Conservation (phyloP, 352 stramenopile genomes). For the Pythium insidiosum region DNA sequence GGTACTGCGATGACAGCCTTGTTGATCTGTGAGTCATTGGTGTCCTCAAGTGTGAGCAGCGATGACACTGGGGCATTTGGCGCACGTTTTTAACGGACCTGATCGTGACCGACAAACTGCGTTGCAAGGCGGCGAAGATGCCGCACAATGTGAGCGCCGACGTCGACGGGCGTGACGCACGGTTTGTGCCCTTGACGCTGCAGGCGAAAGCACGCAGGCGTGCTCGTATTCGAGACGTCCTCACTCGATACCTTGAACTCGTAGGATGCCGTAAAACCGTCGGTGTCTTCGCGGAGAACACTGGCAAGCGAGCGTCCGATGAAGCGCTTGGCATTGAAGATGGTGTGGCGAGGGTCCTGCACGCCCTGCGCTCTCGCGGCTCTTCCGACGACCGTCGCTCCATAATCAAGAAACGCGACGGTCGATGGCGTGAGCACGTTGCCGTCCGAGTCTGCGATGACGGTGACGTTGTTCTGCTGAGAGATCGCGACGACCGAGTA, state of each 20-base stretch:
- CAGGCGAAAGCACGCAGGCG: slow-evolving; percentile 42
- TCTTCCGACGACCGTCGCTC: slow-evolving; percentile 44
- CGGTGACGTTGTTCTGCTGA: slow-evolving; percentile 51
- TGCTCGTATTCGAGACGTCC: slow-evolving; percentile 1
- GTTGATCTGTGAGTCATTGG: slow-evolving; percentile 22
- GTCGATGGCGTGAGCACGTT: slow-evolving; percentile 54
- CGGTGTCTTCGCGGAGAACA: no score
- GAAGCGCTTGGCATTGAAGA: slow-evolving; percentile 76
- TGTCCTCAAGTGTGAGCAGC: no score
- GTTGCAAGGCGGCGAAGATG: slow-evolving; percentile 39
- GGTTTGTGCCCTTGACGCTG: slow-evolving; percentile 21
- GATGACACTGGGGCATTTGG: no score
- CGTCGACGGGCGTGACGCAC: slow-evolving; percentile 36
- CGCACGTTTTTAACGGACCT: slow-evolving; percentile 24
- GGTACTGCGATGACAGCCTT: slow-evolving; percentile 56
- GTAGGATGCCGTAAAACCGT: slow-evolving; percentile 32
- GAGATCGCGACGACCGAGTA: slow-evolving; percentile 72
- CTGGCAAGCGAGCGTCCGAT: slow-evolving; percentile 34
- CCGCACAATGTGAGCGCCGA: slow-evolving; percentile 33
- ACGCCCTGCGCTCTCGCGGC: slow-evolving; percentile 34
- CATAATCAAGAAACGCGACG: slow-evolving; percentile 43
- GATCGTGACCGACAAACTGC: slow-evolving; percentile 49
- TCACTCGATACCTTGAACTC: slow-evolving; percentile 25
- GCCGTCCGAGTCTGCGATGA: slow-evolving; percentile 41
- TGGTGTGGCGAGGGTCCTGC: slow-evolving; percentile 46